A percentile compares a stretch with the other conserved stretches of the same genome.
Evolutionary conservation across 2,329 filamentous ascomycete genomes (phyloP).

Genomic region (Leptographium radiaticola): DNA sequence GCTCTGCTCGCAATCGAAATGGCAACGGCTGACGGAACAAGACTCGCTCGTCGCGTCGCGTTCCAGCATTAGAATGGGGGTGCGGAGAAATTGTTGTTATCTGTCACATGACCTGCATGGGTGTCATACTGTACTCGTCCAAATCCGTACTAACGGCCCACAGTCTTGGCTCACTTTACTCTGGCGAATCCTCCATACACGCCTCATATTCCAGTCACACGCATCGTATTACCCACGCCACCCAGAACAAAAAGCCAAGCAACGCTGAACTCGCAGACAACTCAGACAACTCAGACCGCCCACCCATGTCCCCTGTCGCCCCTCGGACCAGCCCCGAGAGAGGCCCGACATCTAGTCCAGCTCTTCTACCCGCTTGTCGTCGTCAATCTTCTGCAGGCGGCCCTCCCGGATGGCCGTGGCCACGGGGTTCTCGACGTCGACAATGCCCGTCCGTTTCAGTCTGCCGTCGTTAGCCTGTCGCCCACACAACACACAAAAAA

Average conservation of each 20-base stretch:
- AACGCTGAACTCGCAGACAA: neutral
- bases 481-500: neutral
- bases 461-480: slow-evolving; percentile 16
- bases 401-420: slow-evolving; percentile 56
- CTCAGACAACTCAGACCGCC: neutral
- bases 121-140: too few species aligned
- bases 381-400: slow-evolving; percentile 54
- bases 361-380: slow-evolving; percentile 37
- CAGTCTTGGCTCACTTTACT: too few species aligned
- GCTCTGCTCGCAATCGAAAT: too few species aligned
- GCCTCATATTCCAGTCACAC: neutral
- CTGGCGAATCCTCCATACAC: too few species aligned
- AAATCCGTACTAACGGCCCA: too few species aligned
- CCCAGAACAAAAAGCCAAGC: neutral
- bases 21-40: too few species aligned
- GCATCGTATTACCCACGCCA: neutral
- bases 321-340: neutral
- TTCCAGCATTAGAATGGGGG: too few species aligned
- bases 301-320: neutral
- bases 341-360: slow-evolving; percentile 17
- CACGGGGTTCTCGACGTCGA: slow-evolving; percentile 70
- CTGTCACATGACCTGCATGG: too few species aligned
- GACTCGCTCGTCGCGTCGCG: too few species aligned
- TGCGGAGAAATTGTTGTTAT: too few species aligned
- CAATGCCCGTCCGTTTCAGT: slow-evolving; percentile 60